Evolutionary conservation across 352 stramenopile genomes (phyloP), one percentile per base, ranked within the genome.

Genomic region (Pythium insidiosum): DNA sequence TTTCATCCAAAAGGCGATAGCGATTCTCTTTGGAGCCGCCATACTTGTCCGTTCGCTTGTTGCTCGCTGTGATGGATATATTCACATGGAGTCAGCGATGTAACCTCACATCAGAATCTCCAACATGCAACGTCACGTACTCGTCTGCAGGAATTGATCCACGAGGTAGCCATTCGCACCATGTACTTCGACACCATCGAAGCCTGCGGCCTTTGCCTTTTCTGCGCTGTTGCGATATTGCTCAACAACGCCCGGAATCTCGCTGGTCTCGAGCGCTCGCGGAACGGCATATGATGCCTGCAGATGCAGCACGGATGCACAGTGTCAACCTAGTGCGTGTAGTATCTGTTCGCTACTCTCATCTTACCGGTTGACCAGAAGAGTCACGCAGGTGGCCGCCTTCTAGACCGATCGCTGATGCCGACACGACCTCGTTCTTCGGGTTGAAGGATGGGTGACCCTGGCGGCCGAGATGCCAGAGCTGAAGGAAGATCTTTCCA

Each of bases 101-200:
- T n/a, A n/a, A n/a, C n/a, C n/a, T n/a, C n/a, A n/a, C n/a, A n/a
- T n/a, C n/a, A n/a, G n/a, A n/a, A n/a, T n/a, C n/a, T n/a, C n/a
- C n/a, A n/a, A n/a, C n/a, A n/a, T n/a, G n/a, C n/a, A n/a, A n/a
- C n/a, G n/a, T n/a, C n/a, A n/a, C n/a, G n/a, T n/a, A n/a, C n/a
- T n/a, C n/a, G n/a, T n/a, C n/a, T n/a, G n/a, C n/a, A n/a, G n/a
- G n/a, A n/a, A n/a, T n/a, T n/a, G n/a, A n/a, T 57, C 54, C 43
- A 96, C 50, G 18, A 96, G 57, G 47, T 95, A 96, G 13, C 84
- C 84, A 49, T 96, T 89, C 4, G 75, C 84, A 15, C 10, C 37
- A 56, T 93, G 83, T 18, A 94, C 42, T 38, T 92, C 73, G n/a
- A n/a, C n/a, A n/a, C n/a, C n/a, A n/a, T n/a, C n/a, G n/a, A n/a